Evolutionary conservation across 2,329 filamentous ascomycete species (phyloP).

Genomic region (Xylariaceae sp.): DNA sequence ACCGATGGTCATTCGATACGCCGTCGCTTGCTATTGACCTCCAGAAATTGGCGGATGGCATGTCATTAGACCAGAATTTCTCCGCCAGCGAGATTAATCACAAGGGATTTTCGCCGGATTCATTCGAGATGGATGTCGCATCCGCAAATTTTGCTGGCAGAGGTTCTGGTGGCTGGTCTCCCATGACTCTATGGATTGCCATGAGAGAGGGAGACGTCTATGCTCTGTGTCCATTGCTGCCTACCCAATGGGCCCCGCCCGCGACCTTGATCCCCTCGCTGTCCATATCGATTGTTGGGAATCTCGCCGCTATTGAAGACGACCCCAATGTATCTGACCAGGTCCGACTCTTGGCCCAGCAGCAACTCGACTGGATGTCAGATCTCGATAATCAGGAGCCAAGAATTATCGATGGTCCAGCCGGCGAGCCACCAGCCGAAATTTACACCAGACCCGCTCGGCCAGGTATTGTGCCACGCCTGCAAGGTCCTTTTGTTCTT

Average conservation of each 20-base stretch:
- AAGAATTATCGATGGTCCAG: constrained; percentile 45
- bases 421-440: constrained; percentile 48
- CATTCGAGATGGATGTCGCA: constrained; percentile 89
- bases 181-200: constrained; percentile 96
- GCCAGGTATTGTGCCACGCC: constrained; percentile 54
- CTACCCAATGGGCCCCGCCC: constrained; percentile 77
- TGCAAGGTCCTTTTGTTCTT: constrained; percentile 61
- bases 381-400: constrained; percentile 62
- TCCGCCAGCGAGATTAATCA: constrained; percentile 68
- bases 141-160: constrained; percentile 73
- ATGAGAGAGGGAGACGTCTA: constrained; percentile 94
- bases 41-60: constrained; percentile 82
- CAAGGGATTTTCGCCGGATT: constrained; percentile 82
- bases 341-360: constrained; percentile 56
- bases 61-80: constrained; percentile 77
- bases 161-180: constrained; percentile 78
- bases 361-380: constrained; percentile 65
- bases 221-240: constrained; percentile 84
- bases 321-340: constrained; percentile 50
- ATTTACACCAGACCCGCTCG: constrained; percentile 55
- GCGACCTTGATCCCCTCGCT: constrained; percentile 75
- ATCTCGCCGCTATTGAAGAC: constrained; percentile 59
- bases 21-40: constrained; percentile 82
- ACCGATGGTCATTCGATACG: constrained; percentile 82
- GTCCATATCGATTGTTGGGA: constrained; percentile 76